Conservation (phyloP, 78 protist genomes). For the Emiliania huxleyi region DNA sequence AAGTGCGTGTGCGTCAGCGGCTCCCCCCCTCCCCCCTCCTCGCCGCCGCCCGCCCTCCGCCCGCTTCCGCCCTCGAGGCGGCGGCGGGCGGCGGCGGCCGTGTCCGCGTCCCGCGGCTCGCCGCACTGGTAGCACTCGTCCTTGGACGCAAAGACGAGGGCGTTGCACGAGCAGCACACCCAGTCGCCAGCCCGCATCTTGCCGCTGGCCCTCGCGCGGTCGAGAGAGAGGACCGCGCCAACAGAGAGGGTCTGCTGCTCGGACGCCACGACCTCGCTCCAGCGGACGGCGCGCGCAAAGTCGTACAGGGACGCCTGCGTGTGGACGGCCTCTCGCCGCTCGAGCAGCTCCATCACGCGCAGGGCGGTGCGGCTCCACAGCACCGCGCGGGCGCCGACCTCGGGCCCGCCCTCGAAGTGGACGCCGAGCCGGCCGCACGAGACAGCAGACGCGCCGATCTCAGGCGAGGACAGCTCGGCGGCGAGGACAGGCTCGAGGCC, state of each 20-base stretch:
- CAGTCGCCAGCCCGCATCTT: slow-evolving; percentile 3
- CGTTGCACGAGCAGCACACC: not conserved
- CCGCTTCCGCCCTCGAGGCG: no score
- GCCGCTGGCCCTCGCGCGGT: not conserved
- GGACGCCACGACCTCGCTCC: not conserved
- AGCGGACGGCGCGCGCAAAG: not conserved
- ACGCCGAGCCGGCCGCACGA: not conserved
- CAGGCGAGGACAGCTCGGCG: not conserved
- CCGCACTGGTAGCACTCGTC: not conserved
- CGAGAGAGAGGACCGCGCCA: not conserved
- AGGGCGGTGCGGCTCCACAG: not conserved
- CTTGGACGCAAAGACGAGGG: not conserved
- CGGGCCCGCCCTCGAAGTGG: not conserved
- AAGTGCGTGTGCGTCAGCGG: slow-evolving; percentile 3
- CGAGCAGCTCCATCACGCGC: slow-evolving; percentile 1
- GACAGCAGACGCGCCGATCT: not conserved
- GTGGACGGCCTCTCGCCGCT: not conserved
- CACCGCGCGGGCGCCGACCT: not conserved
- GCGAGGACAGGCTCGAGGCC: not conserved
- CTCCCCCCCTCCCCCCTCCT: not conserved
- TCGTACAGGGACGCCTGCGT: not conserved
- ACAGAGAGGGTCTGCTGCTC: not conserved
- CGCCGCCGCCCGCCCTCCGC: not conserved
- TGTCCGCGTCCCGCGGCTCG: not conserved
- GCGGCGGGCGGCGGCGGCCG: not conserved